Base-by-base conservation (phyloP, 768 basidiomycete species). In the Collybiopsis confluens region DNA sequence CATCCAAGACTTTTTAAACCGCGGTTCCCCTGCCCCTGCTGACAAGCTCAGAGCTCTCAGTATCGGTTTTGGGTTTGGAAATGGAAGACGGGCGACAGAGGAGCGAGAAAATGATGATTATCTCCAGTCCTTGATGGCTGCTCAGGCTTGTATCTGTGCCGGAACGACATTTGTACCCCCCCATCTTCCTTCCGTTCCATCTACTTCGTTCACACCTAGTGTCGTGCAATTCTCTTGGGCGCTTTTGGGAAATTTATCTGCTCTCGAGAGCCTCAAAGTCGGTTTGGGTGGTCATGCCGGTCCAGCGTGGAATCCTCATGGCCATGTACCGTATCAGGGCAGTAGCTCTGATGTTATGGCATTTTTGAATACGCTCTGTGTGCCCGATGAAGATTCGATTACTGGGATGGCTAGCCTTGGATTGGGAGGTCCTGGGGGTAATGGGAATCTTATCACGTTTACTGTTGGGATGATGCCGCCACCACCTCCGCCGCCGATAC, bases 141-240 rank as follows among this genome's bases (percentile, higher is more conserved):
- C 46, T 38, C 35, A 43, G 20, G 13, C 20, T 24, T 40, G 38
- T 26, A 15, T 21, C 9, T 48, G 54, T 18, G 9, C 20, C 9
- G 24, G 43, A 11, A 24, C 43, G 26, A 26, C 44, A 54, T 45
- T 45, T 16, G 16, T 28, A 15, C 23, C 30, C 3, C 43, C 54
- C 16, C 18, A 24, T 20, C 41, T 42, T 6, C 41, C 35, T 27
- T 15, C 33, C 8, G 24, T 40, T 24, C 45, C 46, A 21, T 18
- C 23, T n/a, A n/a, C n/a, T 9, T 30, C 51, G 24, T 24, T 37
- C 7, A 8, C 27, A 46, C 24, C 40, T 2, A 64, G 61, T 21
- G 80, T 81, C 2, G 72, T 80, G 46, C 74, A 86, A 27, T 78
- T 83, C 30, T 79, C 82, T 1, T 90, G 88, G 88, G 72, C 70